Conservation (phyloP, 2,329 filamentous ascomycete genomes). For the Trichoderma semiorbis region DNA sequence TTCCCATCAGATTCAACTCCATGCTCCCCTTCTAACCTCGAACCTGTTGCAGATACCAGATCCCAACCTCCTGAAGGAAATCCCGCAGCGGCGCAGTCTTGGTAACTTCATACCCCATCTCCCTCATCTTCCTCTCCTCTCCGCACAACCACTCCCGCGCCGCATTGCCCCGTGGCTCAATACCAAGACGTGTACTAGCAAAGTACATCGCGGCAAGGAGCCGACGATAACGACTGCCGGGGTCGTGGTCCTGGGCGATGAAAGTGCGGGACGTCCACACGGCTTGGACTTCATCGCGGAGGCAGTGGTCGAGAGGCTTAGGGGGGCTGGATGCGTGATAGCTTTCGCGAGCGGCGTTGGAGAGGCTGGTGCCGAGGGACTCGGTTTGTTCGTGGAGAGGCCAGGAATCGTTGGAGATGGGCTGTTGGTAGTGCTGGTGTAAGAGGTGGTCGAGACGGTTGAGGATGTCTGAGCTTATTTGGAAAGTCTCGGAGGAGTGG, state of each 20-base stretch:
- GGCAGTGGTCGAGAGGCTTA: constrained; percentile 5
- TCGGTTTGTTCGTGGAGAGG: neutral
- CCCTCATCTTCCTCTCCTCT: constrained; percentile 4
- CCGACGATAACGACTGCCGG: neutral
- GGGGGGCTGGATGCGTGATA: neutral
- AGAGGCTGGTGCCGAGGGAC: neutral
- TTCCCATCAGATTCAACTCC: neutral
- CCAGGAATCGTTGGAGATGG: neutral
- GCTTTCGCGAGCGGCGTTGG: neutral
- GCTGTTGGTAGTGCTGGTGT: neutral
- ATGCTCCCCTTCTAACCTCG: neutral
- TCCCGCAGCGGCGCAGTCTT: neutral
- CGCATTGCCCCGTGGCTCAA: constrained; percentile 1
- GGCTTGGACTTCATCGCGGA: constrained; percentile 4
- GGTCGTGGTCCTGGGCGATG: neutral
- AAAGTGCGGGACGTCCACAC: neutral
- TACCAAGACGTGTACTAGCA: neutral
- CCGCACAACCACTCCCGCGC: constrained; percentile 20
- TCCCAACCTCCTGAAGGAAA: constrained; percentile 11
- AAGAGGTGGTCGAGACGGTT: neutral
- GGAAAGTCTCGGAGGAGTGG: neutral
- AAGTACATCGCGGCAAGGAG: constrained; percentile 7
- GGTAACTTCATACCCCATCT: constrained; percentile 8
- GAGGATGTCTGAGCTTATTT: neutral
- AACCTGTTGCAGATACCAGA: neutral